Evolutionary conservation across 768 basidiomycete genomes (phyloP).

Genomic region (Macrolepiota dolichaula): DNA sequence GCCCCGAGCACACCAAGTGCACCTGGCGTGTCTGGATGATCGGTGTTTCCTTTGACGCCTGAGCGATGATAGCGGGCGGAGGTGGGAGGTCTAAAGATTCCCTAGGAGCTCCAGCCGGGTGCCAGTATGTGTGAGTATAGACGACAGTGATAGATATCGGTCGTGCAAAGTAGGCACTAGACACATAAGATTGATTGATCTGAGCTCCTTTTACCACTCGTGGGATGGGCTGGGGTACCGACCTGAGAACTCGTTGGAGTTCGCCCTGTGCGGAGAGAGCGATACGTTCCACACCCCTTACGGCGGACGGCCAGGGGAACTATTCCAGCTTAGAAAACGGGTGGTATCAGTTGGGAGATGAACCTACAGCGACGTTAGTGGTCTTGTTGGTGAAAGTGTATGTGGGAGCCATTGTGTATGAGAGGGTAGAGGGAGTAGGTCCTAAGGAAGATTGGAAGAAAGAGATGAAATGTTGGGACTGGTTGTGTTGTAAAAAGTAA

Average conservation of each 20-base stretch:
- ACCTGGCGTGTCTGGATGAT: conserved; percentile 64
- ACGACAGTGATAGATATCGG: background rate
- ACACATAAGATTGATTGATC: background rate
- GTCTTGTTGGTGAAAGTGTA: conserved; percentile 44
- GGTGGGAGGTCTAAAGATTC: conserved; percentile 89
- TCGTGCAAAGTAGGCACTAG: background rate
- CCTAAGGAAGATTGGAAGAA: background rate
- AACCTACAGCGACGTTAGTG: conserved; percentile 30
- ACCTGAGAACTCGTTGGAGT: conserved; percentile 24
- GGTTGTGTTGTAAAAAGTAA: background rate
- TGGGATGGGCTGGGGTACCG: background rate
- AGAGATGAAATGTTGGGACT: background rate
- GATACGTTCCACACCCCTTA: conserved; percentile 63
- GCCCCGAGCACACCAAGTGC: conserved; percentile 54
- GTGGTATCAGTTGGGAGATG: no score
- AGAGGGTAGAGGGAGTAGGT: conserved; percentile 4
- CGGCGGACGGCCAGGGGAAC: conserved; percentile 50
- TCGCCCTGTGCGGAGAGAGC: conserved; percentile 69
- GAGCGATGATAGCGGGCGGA: conserved; percentile 73
- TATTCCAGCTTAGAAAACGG: conserved; percentile 15
- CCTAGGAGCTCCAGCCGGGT: conserved; percentile 30
- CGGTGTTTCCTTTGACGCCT: conserved; percentile 31
- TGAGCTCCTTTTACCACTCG: background rate
- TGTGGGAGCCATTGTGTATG: conserved; percentile 29
- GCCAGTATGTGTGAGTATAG: background rate